Percentiles rank a stretch among this genome's conserved stretches.
Evolutionary conservation across 2,329 filamentous ascomycete species (phyloP).

Genomic region (Pezicula radicicola): DNA sequence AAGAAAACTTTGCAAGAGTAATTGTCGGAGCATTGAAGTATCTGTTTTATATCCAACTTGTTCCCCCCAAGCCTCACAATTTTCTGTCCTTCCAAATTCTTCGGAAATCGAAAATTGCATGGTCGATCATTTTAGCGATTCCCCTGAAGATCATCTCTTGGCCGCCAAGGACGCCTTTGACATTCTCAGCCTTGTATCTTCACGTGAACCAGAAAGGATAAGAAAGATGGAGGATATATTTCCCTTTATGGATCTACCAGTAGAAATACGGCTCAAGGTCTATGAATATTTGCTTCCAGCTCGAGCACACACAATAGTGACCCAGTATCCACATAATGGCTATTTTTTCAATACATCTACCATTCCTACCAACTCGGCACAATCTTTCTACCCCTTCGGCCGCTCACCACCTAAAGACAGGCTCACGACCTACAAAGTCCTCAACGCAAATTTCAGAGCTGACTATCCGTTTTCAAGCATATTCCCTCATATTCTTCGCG

Average conservation of each 20-base stretch:
- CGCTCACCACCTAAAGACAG: conserved; percentile 3
- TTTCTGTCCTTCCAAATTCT: not conserved
- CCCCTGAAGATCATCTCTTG: not conserved
- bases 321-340: conserved; percentile 22
- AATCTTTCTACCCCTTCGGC: conserved; percentile 20
- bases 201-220: not conserved
- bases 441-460: conserved; percentile 16
- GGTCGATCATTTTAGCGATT: not conserved
- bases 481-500: conserved; percentile 13
- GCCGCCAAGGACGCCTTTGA: not conserved
- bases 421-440: conserved; percentile 22
- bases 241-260: conserved; percentile 21
- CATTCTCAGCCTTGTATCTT: not conserved
- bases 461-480: conserved; percentile 11
- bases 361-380: conserved; percentile 8
- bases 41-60: conserved; percentile 11
- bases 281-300: conserved; percentile 22
- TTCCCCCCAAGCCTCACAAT: not conserved
- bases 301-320: conserved; percentile 22
- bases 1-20: conserved; percentile 12
- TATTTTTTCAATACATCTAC: conserved; percentile 18
- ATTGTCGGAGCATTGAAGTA: conserved; percentile 20
- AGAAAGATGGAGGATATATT: conserved; percentile 4
- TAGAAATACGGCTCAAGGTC: conserved; percentile 25
- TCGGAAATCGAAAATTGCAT: not conserved